Base-by-base conservation (phyloP, 257 asterid genomes). In the Solanum paucissectum region DNA sequence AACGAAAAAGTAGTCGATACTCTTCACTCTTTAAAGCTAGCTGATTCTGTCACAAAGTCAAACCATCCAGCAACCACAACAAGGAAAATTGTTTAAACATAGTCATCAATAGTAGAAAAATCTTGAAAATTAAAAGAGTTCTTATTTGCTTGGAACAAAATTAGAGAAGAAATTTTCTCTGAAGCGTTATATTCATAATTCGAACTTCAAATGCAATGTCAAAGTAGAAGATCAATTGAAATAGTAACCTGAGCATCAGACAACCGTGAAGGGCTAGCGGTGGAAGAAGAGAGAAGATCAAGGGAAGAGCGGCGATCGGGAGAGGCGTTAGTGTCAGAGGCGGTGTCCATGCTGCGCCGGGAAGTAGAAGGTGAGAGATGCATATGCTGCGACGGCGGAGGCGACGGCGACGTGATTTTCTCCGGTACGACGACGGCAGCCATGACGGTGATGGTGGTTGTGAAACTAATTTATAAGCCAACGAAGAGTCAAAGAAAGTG, bases 1-100 rank as follows among this genome's bases (percentile, higher is more conserved):
- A 98, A 77, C 95, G 98, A 89, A 97, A 97, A 87, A 97, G 92
- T 86, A 95, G 98, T 88, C 99, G 93, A 83, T 96, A 97, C 90
- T 97, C 99, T 95, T 97, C 98, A 90, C 93, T 95, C 92, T 89
- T 96, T 87, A 98, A 88, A 89, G 90, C 87, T 29, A 64, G 87
- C 72, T 89, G 97, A 91, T 90, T 88, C 99, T 97, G 98, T 32
- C 86, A 88, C 66, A 88, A 87, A 85, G 52, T 71, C 29, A n/a
- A 64, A 9, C 64, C 64, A 6, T 55, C 64, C n/a, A 55, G 64
- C 87, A 90, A 84, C 86, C 68, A 90, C 62, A 71, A 87, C 86
- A 79, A 66, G 75, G 44, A 87, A 86, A 55, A 37, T 71, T 64
- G 75, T 87, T 44, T 42, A 44, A 44, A 40, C 58, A 12, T 27